phyloP scores from a whole-genome alignment of 352 stramenopile genomes.

The Saprolegnia parasitica region DNA sequence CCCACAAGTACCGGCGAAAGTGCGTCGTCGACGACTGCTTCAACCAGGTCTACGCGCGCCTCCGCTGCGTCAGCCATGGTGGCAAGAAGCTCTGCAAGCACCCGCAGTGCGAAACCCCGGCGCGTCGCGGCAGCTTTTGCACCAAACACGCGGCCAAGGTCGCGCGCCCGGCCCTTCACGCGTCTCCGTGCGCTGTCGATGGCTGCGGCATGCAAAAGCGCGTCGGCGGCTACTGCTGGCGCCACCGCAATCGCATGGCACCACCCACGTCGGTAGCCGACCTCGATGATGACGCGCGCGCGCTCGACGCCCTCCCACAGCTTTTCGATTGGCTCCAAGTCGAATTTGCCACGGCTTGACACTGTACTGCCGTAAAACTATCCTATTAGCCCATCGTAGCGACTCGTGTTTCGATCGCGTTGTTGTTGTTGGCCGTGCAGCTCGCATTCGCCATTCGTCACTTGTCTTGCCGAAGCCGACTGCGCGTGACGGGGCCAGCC shows the following conservation, averaged over 20 bases:
- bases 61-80: slow-evolving; percentile 1
- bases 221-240: neutral
- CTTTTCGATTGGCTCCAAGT: neutral
- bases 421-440: no score
- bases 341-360: neutral
- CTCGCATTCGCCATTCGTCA: no score
- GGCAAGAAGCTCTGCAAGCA: slow-evolving; percentile 11
- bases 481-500: no score
- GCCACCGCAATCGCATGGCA: neutral
- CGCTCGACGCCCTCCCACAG: neutral
- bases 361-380: no score
- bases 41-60: slow-evolving; percentile 16
- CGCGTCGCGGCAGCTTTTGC: slow-evolving; percentile 14
- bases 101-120: neutral
- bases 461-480: no score
- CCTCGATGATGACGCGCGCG: neutral
- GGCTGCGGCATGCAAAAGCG: neutral
- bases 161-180: neutral
- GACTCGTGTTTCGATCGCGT: no score
- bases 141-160: neutral
- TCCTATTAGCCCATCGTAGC: no score
- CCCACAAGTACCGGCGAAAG: neutral
- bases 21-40: slow-evolving; percentile 3
- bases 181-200: neutral
- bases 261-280: neutral